Conservation (phyloP, 352 stramenopile species). For the Pilasporangium apinafurcum region DNA sequence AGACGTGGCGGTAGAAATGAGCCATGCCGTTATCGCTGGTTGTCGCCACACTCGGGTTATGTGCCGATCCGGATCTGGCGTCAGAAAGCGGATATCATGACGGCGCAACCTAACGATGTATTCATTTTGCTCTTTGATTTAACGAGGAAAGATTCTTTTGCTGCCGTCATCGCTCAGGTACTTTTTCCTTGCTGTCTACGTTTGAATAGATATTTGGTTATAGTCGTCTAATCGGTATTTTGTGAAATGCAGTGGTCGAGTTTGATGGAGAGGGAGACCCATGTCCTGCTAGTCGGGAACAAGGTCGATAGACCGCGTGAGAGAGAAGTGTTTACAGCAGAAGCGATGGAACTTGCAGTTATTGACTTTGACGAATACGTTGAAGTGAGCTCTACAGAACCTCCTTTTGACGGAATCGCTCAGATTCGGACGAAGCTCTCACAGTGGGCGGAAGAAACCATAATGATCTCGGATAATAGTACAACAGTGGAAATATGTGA, state of each 20-base stretch:
- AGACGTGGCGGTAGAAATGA: neutral
- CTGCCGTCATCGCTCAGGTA: conserved; percentile 23
- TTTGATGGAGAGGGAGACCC: conserved; percentile 11
- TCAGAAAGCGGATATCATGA: conserved; percentile 4
- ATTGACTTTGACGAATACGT: conserved; percentile 53
- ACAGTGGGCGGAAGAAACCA: conserved; percentile 16
- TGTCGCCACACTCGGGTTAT: neutral
- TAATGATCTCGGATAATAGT: no score
- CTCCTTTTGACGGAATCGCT: conserved; percentile 15
- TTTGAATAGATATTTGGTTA: neutral
- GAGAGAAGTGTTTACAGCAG: conserved; percentile 26
- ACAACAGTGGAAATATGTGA: no score
- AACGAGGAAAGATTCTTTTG: conserved; percentile 28
- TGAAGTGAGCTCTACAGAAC: conserved; percentile 26
- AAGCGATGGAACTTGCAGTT: conserved; percentile 34
- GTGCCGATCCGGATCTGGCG: conserved; percentile 5
- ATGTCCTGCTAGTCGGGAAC: conserved; percentile 44
- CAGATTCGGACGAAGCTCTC: conserved; percentile 13
- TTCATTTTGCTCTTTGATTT: conserved; percentile 54
- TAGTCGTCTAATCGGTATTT: neutral
- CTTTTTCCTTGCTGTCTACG: neutral
- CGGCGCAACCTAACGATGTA: conserved; percentile 11
- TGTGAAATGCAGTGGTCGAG: conserved; percentile 20
- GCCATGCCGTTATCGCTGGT: conserved; percentile 1
- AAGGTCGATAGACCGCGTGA: conserved; percentile 31